Evolutionary conservation across 129 eudicot genomes (phyloP).

Genomic region (Flaveria robusta): DNA sequence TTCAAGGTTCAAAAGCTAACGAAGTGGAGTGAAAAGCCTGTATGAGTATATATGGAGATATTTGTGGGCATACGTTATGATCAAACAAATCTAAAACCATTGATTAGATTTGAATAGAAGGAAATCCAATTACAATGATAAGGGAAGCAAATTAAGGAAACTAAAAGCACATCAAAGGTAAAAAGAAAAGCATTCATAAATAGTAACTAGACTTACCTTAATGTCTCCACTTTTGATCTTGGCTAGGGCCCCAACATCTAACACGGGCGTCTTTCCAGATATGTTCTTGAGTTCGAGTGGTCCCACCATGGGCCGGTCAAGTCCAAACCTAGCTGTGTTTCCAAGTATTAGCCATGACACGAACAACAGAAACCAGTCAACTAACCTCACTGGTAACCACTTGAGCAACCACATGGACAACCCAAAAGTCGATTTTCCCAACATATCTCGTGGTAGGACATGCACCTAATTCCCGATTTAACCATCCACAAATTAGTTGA

Average conservation of each 20-base stretch:
- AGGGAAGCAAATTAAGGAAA: conserved; percentile 29
- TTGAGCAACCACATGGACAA: conserved; percentile 94
- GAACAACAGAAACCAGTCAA: conserved; percentile 70
- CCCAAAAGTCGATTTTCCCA: conserved; percentile 94
- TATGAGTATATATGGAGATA: conserved; percentile 20
- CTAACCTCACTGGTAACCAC: conserved; percentile 89
- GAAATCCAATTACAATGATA: conserved; percentile 35
- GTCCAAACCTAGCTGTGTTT: conserved; percentile 69
- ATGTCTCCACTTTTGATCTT: conserved; percentile 90
- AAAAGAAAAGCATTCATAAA: conserved; percentile 30
- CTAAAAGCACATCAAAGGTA: conserved; percentile 30
- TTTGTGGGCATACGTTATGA: conserved; percentile 25
- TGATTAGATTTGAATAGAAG: conserved; percentile 24
- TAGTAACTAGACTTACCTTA: conserved; percentile 59
- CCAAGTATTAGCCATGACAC: conserved; percentile 75
- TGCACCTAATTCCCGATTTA: conserved; percentile 60
- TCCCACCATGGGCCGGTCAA: conserved; percentile 67
- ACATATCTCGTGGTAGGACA: conserved; percentile 93
- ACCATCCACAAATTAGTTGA: conserved; percentile 31
- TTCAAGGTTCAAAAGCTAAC: conserved; percentile 18
- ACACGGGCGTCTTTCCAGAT: conserved; percentile 88
- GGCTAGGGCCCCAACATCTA: conserved; percentile 93
- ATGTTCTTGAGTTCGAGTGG: conserved; percentile 82
- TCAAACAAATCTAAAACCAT: conserved; percentile 33
- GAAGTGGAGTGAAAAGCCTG: conserved; percentile 12